phyloP scores from a whole-genome alignment of 176 grass and related monocot genomes.

The Themeda triandra region DNA sequence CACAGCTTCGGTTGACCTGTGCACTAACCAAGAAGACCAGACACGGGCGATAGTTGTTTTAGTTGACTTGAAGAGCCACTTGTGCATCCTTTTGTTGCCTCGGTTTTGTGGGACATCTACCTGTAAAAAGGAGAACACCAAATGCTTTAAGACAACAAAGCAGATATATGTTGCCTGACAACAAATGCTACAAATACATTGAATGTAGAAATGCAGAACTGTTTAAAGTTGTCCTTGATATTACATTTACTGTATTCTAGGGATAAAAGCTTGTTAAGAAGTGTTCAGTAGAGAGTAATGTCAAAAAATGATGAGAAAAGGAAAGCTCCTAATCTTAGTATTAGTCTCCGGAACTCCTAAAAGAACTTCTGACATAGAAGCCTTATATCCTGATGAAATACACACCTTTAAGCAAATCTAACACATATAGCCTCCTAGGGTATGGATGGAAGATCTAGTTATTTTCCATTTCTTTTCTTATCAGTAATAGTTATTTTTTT shows the following conservation, averaged over 20 bases:
- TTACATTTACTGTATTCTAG: not conserved
- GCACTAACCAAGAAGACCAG: conserved; percentile 96
- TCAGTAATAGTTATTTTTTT: not conserved
- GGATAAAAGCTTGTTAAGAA: not conserved
- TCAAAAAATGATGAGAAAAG: not conserved
- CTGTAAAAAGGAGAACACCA: conserved; percentile 37
- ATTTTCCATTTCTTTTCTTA: not conserved
- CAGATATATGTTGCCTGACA: not conserved
- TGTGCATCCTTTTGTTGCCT: conserved; percentile 61
- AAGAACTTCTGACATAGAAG: not conserved
- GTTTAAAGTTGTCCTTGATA: not conserved
- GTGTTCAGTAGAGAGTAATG: not conserved
- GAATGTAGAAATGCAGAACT: not conserved
- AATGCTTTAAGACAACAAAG: not conserved
- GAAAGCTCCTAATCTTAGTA: conserved; percentile 6
- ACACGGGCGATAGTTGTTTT: conserved; percentile 69
- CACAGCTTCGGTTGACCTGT: conserved; percentile 52
- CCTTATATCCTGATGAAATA: conserved; percentile 8
- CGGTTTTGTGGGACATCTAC: conserved; percentile 75
- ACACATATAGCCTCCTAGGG: not conserved
- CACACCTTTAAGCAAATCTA: not conserved
- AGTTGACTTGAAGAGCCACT: conserved; percentile 82
- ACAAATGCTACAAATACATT: conserved; percentile 27
- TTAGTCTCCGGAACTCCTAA: not conserved
- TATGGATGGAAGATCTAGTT: not conserved